These are phyloP conservation scores for Paraconiothyrium sp. DNA, from an alignment of 2,329 filamentous ascomycete species.

Conservation along the genomic window DNA sequence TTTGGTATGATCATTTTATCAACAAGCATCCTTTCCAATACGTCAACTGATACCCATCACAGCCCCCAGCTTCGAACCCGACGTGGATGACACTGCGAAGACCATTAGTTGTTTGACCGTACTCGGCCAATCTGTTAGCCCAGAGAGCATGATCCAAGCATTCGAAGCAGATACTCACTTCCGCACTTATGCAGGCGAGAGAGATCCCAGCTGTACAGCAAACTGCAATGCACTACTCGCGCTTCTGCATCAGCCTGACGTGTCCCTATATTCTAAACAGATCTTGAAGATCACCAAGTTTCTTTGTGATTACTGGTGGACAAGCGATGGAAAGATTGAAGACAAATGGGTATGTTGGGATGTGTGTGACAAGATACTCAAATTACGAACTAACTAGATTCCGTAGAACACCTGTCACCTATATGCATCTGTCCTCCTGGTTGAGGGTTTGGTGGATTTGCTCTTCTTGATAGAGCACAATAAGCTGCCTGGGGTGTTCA, in stretches of 20 bases:
- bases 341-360: not conserved
- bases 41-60: not conserved
- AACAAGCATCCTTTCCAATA: no score
- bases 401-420: not conserved
- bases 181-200: not conserved
- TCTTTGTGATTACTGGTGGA: not conserved
- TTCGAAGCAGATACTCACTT: no score
- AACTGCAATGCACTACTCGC: not conserved
- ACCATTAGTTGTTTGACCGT: constrained; percentile 1
- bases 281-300: not conserved
- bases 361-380: no score
- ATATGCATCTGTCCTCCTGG: no score
- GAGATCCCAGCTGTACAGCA: not conserved
- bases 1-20: constrained; percentile 15
- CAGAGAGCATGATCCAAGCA: no score
- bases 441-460: no score
- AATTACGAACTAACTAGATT: not conserved
- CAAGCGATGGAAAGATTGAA: not conserved
- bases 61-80: constrained; percentile 17
- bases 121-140: no score
- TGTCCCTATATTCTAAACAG: no score
- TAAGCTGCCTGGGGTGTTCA: no score
- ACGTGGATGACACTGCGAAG: constrained; percentile 26
- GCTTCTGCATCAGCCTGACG: not conserved
- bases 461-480: no score